Evolutionary conservation across 2,329 filamentous ascomycete species (phyloP).

Genomic region (Xylariomycetidae sp.): DNA sequence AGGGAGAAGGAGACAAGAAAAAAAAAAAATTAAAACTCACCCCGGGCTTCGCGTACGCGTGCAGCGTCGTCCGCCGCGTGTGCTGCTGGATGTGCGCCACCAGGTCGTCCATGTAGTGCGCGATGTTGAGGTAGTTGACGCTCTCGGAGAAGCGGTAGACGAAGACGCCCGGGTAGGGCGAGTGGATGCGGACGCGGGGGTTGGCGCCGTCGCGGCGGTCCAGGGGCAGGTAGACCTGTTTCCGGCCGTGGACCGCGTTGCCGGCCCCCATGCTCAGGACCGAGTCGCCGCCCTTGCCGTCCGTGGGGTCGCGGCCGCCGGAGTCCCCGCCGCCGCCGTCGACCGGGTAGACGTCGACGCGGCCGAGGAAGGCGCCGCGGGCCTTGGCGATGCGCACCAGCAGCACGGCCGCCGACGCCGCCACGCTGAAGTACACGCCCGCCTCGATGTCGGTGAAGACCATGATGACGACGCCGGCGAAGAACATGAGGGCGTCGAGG

Average conservation of each 20-base stretch:
- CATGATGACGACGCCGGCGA: constrained; percentile 76
- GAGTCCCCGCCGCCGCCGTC: constrained; percentile 7
- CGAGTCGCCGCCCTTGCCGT: constrained; percentile 10
- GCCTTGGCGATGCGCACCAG: constrained; percentile 75
- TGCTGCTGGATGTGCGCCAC: constrained; percentile 38
- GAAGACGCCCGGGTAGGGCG: constrained; percentile 47
- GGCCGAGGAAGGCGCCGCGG: constrained; percentile 70
- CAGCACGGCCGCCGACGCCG: constrained; percentile 62
- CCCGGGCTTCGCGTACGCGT: constrained; percentile 39
- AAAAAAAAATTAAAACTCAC: constrained; percentile 25
- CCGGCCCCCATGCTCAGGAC: too few species aligned
- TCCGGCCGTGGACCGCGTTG: too few species aligned
- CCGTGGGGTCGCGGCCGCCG: too few species aligned
- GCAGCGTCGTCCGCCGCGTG: constrained; percentile 39
- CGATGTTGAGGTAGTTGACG: constrained; percentile 51
- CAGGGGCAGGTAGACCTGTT: constrained; percentile 40
- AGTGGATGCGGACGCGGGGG: constrained; percentile 36
- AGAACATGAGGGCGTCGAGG: constrained; percentile 77
- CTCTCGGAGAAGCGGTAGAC: constrained; percentile 50
- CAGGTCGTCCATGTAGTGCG: constrained; percentile 44
- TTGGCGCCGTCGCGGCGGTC: constrained; percentile 47
- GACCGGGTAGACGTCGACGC: constrained; percentile 61
- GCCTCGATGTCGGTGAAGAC: constrained; percentile 78
- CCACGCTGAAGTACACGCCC: constrained; percentile 78
- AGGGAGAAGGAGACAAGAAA: not conserved